Evolutionary conservation across 2,329 filamentous ascomycete genomes (phyloP), one percentile per base, ranked within the genome.

Genomic region (Thelonectria discophora): DNA sequence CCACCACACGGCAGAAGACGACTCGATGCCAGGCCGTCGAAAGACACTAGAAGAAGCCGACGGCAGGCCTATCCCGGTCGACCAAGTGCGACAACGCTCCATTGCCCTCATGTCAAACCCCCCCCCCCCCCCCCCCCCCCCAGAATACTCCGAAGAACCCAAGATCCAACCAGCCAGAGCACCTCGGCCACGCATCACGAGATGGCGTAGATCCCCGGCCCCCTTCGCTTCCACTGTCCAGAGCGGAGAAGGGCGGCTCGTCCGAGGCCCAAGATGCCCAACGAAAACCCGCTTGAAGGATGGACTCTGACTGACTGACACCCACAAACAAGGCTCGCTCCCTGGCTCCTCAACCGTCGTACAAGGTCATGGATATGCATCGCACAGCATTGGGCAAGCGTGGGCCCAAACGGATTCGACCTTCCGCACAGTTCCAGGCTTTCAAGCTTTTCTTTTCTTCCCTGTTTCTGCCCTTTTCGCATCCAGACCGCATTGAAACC

Each of bases 341-440:
- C 20, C 30, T 60, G 51, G 57, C 24, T 59, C 49, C 58, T 52
- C 52, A 54, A 54, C 58, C 47, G 27, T 43, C 48, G 12, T 30
- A 55, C 17, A 37, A 37, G 32, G 20, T 27, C 21, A 51, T 13
- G 58, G 47, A 15, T 48, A 42, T 49, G 34, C 58, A 39, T 32
- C 40, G 39, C 56, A 32, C 52, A 52, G 47, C 47, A 51, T 60
- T 60, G 58, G 58, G 53, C 58, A 52, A 60, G 32, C 46, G 47
- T 53, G 58, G 53, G 53, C 54, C 56, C 58, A 21, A 56, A 56
- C 47, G 32, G 24, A 43, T 47, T 46, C 47, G 18, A 30, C 21
- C 58, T 52, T 24, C 12, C 8, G 42, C 17, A 27, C 51, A 12
- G 3, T 21, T 17, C 40, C 40, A 47, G 27, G 40, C 51, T 46